phyloP scores from a whole-genome alignment of 2,329 filamentous ascomycete genomes.

The Penicillium sp. region DNA sequence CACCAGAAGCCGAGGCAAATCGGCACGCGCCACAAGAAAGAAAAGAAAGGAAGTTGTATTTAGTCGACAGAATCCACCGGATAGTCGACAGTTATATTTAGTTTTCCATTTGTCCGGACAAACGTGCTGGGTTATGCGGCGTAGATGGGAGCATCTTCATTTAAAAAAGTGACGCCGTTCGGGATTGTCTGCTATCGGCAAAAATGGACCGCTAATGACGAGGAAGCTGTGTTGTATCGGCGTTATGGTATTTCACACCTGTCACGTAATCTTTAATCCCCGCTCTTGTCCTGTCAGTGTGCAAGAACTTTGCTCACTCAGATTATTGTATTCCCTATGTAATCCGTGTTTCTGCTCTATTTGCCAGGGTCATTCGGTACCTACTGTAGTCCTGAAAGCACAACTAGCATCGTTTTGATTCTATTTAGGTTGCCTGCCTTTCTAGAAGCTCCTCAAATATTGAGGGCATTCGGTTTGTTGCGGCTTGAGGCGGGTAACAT shows the following conservation, averaged over 20 bases:
- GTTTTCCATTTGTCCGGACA: constrained; percentile 21
- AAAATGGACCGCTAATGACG: not conserved
- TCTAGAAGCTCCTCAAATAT: not conserved
- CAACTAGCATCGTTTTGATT: too few species aligned
- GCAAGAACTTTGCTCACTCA: not conserved
- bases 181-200: not conserved
- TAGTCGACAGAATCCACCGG: not conserved
- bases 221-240: not conserved
- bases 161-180: constrained; percentile 16
- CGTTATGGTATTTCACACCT: not conserved
- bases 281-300: not conserved
- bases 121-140: constrained; percentile 46
- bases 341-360: not conserved
- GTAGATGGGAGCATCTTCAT: constrained; percentile 41
- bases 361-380: not conserved
- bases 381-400: not conserved
- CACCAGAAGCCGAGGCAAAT: constrained; percentile 15
- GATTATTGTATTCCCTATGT: not conserved
- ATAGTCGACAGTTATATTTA: constrained; percentile 14
- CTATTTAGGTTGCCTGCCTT: not conserved
- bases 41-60: not conserved
- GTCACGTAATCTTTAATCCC: not conserved
- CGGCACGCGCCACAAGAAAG: constrained; percentile 2
- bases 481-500: not conserved
- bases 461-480: not conserved